phyloP scores from a whole-genome alignment of 2,329 filamentous ascomycete species.

The Bipolaris gigantea region DNA sequence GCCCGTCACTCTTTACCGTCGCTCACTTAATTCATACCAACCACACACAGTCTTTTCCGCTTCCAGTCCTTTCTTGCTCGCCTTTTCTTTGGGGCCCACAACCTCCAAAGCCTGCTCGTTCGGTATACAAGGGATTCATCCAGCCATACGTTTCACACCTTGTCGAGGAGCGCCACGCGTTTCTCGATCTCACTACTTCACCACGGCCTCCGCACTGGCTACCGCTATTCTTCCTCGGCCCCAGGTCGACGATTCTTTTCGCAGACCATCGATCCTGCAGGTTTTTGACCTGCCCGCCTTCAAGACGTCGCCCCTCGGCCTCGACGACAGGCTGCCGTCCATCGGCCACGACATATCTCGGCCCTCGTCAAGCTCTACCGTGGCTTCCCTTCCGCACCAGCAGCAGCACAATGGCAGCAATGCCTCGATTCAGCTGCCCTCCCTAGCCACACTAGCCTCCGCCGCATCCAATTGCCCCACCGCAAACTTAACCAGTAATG shows the following conservation, averaged over 20 bases:
- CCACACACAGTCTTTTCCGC: constrained; percentile 26
- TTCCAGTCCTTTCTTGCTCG: constrained; percentile 6
- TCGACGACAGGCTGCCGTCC: constrained; percentile 53
- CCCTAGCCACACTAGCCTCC: constrained; percentile 62
- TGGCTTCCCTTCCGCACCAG: constrained; percentile 46
- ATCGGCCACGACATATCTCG: constrained; percentile 56
- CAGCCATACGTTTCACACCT: constrained; percentile 9
- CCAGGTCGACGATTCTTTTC: constrained; percentile 57
- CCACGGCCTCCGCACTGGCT: constrained; percentile 62
- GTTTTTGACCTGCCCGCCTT: constrained; percentile 51
- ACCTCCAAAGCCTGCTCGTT: constrained; percentile 16
- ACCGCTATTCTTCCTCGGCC: constrained; percentile 60
- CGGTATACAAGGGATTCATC: constrained; percentile 8
- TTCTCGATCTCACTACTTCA: constrained; percentile 38
- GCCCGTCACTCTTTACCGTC: constrained; percentile 32
- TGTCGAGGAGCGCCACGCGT: constrained; percentile 42
- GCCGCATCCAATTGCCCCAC: constrained; percentile 56
- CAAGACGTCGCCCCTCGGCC: constrained; percentile 44
- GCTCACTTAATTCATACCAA: constrained; percentile 25
- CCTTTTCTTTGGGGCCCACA: constrained; percentile 21
- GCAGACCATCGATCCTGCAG: constrained; percentile 54
- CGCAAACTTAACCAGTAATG: constrained; percentile 39
- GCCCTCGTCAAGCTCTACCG: constrained; percentile 56
- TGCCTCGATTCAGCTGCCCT: constrained; percentile 54
- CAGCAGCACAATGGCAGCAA: constrained; percentile 46